Percentiles rank a stretch among this genome's conserved stretches.
Evolutionary conservation across 352 stramenopile species (phyloP).

Genomic region (Phytophthora rubi): DNA sequence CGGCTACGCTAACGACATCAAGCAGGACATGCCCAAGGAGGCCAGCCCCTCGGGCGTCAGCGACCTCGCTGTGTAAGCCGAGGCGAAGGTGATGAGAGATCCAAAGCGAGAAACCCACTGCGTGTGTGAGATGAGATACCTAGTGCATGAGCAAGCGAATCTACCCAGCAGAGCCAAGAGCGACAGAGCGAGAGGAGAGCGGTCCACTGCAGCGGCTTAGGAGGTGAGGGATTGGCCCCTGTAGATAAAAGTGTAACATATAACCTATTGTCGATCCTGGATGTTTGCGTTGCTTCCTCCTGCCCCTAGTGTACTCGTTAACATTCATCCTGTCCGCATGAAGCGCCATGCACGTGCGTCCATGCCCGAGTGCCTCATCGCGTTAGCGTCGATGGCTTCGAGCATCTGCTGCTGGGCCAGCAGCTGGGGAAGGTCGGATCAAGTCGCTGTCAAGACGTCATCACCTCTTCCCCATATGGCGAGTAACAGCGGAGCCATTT

Average conservation of each 20-base stretch:
- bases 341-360: not conserved
- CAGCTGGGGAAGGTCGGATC: conserved; percentile 44
- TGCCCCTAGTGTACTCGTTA: too few species aligned
- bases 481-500: conserved; percentile 18
- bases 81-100: not conserved
- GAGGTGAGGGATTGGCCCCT: conserved; percentile 27
- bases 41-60: conserved; percentile 60
- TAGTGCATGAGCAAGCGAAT: conserved; percentile 25
- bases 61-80: conserved; percentile 55
- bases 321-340: not conserved
- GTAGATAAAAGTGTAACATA: conserved; percentile 62
- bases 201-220: conserved; percentile 26
- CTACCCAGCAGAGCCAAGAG: conserved; percentile 24
- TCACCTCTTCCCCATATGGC: conserved; percentile 30
- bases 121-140: conserved; percentile 24
- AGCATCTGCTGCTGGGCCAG: conserved; percentile 36
- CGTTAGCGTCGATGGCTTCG: conserved; percentile 29
- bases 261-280: conserved; percentile 53
- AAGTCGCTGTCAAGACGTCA: conserved; percentile 7
- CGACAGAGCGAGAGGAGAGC: conserved; percentile 3
- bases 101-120: conserved; percentile 8
- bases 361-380: conserved; percentile 19
- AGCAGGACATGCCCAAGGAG: conserved; percentile 53
- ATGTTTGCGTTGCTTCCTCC: not conserved
- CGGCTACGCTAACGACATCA: conserved; percentile 27